phyloP scores from a whole-genome alignment of 805 yeast species.

The Candida oleophila region DNA sequence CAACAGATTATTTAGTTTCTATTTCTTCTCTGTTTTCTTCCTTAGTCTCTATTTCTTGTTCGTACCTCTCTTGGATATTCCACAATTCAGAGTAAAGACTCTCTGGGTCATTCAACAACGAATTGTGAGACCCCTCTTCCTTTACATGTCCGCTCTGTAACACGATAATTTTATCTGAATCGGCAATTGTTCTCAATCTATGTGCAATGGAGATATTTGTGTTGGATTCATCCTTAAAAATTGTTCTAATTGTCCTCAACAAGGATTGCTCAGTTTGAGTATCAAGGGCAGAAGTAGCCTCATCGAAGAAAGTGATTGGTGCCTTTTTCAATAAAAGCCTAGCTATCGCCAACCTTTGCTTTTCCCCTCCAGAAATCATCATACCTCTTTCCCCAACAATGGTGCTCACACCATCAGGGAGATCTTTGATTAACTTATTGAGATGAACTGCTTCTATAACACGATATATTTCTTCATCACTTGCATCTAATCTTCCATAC shows the following conservation, averaged over 20 bases:
- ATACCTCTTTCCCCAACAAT: conserved; percentile 96
- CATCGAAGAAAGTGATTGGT: conserved; percentile 92
- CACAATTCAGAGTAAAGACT: conserved; percentile 81
- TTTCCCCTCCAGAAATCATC: conserved; percentile 99
- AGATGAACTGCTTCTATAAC: conserved; percentile 74
- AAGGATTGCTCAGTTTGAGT: conserved; percentile 93
- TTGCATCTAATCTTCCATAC: conserved; percentile 76
- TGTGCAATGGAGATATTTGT: conserved; percentile 95
- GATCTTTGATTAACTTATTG: conserved; percentile 55
- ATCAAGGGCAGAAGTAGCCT: conserved; percentile 94
- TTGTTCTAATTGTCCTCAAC: conserved; percentile 66
- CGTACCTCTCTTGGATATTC: conserved; percentile 82
- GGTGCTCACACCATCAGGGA: conserved; percentile 84
- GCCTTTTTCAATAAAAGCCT: conserved; percentile 82
- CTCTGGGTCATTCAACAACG: conserved; percentile 49
- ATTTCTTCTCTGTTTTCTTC: too few species aligned
- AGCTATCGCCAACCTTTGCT: conserved; percentile 92
- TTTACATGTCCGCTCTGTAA: conserved; percentile 72
- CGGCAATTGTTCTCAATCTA: conserved; percentile 88
- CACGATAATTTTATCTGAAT: conserved; percentile 90
- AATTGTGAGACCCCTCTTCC: conserved; percentile 84
- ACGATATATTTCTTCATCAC: conserved; percentile 64
- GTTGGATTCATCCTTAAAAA: conserved; percentile 51
- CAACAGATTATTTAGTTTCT: too few species aligned
- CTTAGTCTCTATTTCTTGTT: conserved; percentile 12